Evolutionary conservation across 2,329 filamentous ascomycete genomes (phyloP), one percentile per base, ranked within the genome.

Genomic region (Fusarium tupiense): DNA sequence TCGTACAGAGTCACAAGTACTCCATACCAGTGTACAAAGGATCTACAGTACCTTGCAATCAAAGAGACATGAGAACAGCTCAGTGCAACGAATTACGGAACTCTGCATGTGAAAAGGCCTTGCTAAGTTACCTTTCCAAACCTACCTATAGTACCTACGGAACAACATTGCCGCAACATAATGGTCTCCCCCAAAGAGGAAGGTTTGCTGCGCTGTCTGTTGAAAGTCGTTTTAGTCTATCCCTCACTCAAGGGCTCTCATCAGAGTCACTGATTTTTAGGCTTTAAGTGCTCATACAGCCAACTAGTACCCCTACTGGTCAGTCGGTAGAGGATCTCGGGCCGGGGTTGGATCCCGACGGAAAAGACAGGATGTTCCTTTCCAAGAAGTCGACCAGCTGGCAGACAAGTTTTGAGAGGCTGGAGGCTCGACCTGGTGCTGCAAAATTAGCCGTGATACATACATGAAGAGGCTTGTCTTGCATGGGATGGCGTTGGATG

Each of bases 281-380:
- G 37, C 38, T 37, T 35, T 35, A 22, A 22, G 54, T 24, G 40
- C 54, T 44, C 29, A 46, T 46, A 19, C 31, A 43, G 22, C 26
- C 17, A 63, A 61, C 54, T 37, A 49, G 26, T 22, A 53, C 52
- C 35, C 64, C 49, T 40, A 54, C 52, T 54, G 35, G 41, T 37
- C 37, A 63, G 37, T 71, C 44, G 58, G 66, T 38, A 59, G 31
- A 73, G 44, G 53, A 60, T 57, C 66, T 68, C 71, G 71, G 67
- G 49, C 58, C 58, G 67, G 71, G 54, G 47, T 40, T 46, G 52
- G 71, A 61, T 71, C 67, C 71, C 71, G 71, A 71, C 62, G 49
- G 67, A 31, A 71, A 58, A 63, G 52, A 46, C n/a, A 61, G 40
- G 24, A 26, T 59, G 40, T 50, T 58, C 31, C 61, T 29, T 35